Conservation (phyloP, 2,329 filamentous ascomycete genomes). For the Septoria petroselini region DNA sequence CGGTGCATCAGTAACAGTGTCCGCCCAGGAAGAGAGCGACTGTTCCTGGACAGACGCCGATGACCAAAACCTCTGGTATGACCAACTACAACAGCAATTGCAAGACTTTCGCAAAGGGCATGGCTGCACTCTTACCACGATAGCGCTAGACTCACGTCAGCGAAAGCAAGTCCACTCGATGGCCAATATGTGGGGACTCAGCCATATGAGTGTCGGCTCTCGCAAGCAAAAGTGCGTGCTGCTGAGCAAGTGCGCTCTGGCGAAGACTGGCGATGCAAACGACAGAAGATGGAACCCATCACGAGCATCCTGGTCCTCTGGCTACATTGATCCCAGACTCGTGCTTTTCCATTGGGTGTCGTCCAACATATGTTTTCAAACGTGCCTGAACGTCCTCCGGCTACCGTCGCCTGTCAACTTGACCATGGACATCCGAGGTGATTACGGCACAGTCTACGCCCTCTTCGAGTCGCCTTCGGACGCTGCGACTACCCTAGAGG, state of each 20-base stretch:
- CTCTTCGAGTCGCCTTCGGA: conserved; percentile 12
- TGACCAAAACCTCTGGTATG: conserved; percentile 15
- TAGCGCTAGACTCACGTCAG: conserved; percentile 8
- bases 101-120: conserved; percentile 12
- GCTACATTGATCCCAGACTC: conserved; percentile 14
- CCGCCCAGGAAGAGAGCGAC: conserved; percentile 14
- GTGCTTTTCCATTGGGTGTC: conserved; percentile 14
- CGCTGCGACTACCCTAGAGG: conserved; percentile 2
- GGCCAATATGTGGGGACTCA: conserved; percentile 17
- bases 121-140: conserved; percentile 10
- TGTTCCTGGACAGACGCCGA: conserved; percentile 19
- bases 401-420: conserved; percentile 10
- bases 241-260: conserved; percentile 14
- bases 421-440: conserved; percentile 15
- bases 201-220: conserved; percentile 15
- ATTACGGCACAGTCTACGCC: conserved; percentile 13
- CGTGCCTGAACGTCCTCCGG: conserved; percentile 15
- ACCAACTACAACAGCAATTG: conserved; percentile 11
- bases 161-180: conserved; percentile 18
- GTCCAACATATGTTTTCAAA: conserved; percentile 12
- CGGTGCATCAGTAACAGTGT: background rate
- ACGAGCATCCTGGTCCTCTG: conserved; percentile 9
- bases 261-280: conserved; percentile 6
- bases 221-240: conserved; percentile 8
- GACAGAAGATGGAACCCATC: conserved; percentile 14